Conservation (phyloP, 2,329 filamentous ascomycete species). For the Sclerotinia trifoliorum region DNA sequence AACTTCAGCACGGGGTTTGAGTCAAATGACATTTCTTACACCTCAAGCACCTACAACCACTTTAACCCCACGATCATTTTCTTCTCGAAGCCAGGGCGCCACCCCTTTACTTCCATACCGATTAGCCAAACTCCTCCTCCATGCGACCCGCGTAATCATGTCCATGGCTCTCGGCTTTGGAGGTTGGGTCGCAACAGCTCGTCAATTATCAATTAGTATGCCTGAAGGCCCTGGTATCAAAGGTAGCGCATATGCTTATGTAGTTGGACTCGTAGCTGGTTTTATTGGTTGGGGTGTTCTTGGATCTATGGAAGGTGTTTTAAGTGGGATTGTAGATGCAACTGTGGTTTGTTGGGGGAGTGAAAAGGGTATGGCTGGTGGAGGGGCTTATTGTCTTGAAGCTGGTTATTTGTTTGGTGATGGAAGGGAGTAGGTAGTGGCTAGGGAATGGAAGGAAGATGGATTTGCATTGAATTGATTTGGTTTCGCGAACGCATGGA, state of each 20-base stretch:
- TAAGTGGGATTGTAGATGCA: slow-evolving; percentile 84
- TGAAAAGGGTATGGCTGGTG: slow-evolving; percentile 69
- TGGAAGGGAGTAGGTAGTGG: slow-evolving; percentile 53
- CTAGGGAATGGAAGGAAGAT: slow-evolving; percentile 34
- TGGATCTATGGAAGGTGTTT: slow-evolving; percentile 83
- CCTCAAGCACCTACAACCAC: slow-evolving; percentile 72
- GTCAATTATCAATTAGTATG: slow-evolving; percentile 64
- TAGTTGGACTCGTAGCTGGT: slow-evolving; percentile 87
- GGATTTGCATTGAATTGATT: background rate
- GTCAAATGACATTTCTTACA: slow-evolving; percentile 78
- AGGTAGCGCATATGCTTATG: slow-evolving; percentile 90
- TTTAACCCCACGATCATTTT: slow-evolving; percentile 56
- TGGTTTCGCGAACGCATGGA: background rate
- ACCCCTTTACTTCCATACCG: slow-evolving; percentile 77
- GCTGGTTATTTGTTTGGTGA: slow-evolving; percentile 86
- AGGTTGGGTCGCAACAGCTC: slow-evolving; percentile 93
- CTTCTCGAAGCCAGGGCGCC: slow-evolving; percentile 45
- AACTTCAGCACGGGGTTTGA: slow-evolving; percentile 73
- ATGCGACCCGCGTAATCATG: slow-evolving; percentile 89
- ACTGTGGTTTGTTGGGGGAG: slow-evolving; percentile 93
- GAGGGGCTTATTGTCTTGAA: slow-evolving; percentile 83
- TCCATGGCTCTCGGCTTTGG: slow-evolving; percentile 86
- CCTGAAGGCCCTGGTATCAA: slow-evolving; percentile 54
- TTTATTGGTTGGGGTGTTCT: slow-evolving; percentile 94
- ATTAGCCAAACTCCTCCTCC: slow-evolving; percentile 85